These are phyloP conservation scores for Clathrospora elynae DNA, from an alignment of 2,329 filamentous ascomycete species.

Conservation along the genomic window DNA sequence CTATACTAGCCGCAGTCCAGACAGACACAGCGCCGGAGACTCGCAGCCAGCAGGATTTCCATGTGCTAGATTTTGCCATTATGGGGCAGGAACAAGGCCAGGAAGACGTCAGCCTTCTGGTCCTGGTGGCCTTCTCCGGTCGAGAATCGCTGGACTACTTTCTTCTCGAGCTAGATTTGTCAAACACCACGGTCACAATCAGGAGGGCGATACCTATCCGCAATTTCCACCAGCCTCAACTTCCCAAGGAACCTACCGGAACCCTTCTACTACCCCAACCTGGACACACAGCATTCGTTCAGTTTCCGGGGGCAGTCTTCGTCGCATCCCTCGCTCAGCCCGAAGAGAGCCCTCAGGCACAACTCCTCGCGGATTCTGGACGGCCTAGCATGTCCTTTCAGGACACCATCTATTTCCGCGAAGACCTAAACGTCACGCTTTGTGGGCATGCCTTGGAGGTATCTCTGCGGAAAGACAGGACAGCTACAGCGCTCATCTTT, in stretches of 20 bases:
- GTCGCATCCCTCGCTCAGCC: conserved; percentile 73
- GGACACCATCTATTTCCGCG: conserved; percentile 80
- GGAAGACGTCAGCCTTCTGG: conserved; percentile 31
- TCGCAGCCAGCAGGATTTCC: conserved; percentile 63
- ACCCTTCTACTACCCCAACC: conserved; percentile 78
- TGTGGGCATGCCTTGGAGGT: conserved; percentile 58
- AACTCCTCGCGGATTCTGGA: conserved; percentile 62
- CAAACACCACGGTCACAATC: conserved; percentile 59
- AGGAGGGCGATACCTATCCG: conserved; percentile 70
- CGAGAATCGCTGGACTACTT: conserved; percentile 63
- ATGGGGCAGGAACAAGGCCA: conserved; percentile 52
- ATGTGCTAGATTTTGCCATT: conserved; percentile 80
- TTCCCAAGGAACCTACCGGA: conserved; percentile 38
- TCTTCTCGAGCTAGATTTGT: conserved; percentile 72
- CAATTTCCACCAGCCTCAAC: conserved; percentile 53
- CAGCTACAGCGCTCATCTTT: conserved; percentile 57
- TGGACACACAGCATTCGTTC: conserved; percentile 77
- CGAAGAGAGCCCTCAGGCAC: conserved; percentile 74
- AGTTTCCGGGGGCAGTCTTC: conserved; percentile 79
- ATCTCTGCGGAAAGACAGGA: conserved; percentile 43
- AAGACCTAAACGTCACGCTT: conserved; percentile 56
- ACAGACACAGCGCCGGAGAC: conserved; percentile 56
- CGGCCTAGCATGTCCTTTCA: conserved; percentile 67
- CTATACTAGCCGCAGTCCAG: conserved; percentile 67
- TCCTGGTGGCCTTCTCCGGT: conserved; percentile 41